A percentile compares a stretch with the other conserved stretches of the same genome.
Evolutionary conservation across 2,329 filamentous ascomycete genomes (phyloP).

Genomic region (Neonectria neomacrospora): DNA sequence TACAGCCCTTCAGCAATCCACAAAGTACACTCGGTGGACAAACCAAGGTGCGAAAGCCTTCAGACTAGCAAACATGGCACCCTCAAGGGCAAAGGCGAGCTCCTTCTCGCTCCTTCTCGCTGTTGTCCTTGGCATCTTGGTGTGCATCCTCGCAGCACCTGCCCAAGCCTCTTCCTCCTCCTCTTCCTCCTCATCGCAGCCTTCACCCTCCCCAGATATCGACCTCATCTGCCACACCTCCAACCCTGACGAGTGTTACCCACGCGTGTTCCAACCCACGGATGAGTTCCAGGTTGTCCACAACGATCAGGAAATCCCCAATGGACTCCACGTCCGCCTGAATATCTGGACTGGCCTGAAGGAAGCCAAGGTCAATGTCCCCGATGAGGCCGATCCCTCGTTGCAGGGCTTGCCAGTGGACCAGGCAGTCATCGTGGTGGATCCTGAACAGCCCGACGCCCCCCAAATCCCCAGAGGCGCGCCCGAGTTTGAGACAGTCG

Average conservation of each 20-base stretch:
- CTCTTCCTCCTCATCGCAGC: conserved; percentile 47
- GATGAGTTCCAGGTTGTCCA: conserved; percentile 72
- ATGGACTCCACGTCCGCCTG: conserved; percentile 73
- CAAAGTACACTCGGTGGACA: background rate
- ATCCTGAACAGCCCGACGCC: conserved; percentile 53
- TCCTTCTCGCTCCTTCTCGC: conserved; percentile 35
- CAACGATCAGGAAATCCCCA: conserved; percentile 72
- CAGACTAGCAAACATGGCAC: conserved; percentile 34
- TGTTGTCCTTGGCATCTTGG: conserved; percentile 44
- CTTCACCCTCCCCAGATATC: conserved; percentile 52
- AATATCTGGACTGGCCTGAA: conserved; percentile 72
- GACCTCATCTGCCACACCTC: conserved; percentile 74
- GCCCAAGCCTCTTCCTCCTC: conserved; percentile 46
- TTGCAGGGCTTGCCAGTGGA: conserved; percentile 65
- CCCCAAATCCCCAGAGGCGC: conserved; percentile 59
- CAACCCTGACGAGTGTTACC: conserved; percentile 72
- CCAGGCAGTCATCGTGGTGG: conserved; percentile 64
- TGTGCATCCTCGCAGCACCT: conserved; percentile 43
- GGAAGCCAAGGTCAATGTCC: conserved; percentile 74
- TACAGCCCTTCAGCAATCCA: background rate
- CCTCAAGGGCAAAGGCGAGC: conserved; percentile 38
- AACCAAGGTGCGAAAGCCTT: background rate
- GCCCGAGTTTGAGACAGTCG: conserved; percentile 67
- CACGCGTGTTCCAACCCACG: conserved; percentile 71
- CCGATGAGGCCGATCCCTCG: conserved; percentile 59